These are phyloP conservation scores for Saksenaea oblongispora DNA, from an alignment of 371 early-diverging fungal species.

Conservation along the genomic window DNA sequence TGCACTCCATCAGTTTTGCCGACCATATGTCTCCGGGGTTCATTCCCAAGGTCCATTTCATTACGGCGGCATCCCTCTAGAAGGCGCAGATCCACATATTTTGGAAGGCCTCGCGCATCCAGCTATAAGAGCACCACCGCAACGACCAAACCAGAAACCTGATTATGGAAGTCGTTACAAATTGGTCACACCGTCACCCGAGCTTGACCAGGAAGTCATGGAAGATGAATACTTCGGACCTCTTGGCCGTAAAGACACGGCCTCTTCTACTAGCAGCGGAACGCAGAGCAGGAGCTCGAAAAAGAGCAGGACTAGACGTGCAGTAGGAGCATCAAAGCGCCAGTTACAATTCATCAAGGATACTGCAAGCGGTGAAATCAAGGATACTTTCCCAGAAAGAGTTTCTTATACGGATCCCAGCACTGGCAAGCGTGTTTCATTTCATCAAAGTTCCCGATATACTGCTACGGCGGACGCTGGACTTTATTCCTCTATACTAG, in stretches of 20 bases:
- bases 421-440: neutral
- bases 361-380: neutral
- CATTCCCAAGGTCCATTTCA: neutral
- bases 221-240: neutral
- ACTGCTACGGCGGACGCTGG: conserved; percentile 4
- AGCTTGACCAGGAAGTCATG: neutral
- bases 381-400: neutral
- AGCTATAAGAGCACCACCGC: neutral
- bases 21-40: conserved; percentile 8
- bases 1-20: conserved; percentile 14
- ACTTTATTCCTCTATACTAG: conserved; percentile 4
- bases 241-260: neutral
- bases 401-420: neutral
- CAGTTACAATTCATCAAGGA: neutral
- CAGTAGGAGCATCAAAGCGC: neutral
- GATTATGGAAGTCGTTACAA: neutral
- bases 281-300: neutral
- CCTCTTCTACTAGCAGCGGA: neutral
- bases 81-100: neutral
- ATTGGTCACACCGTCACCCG: neutral
- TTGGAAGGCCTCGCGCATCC: neutral
- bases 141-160: neutral
- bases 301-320: neutral
- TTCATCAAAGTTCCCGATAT: neutral
- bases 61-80: neutral